These are phyloP conservation scores for Kokia cookei DNA, from an alignment of 441 rosid species.

Conservation along the genomic window DNA sequence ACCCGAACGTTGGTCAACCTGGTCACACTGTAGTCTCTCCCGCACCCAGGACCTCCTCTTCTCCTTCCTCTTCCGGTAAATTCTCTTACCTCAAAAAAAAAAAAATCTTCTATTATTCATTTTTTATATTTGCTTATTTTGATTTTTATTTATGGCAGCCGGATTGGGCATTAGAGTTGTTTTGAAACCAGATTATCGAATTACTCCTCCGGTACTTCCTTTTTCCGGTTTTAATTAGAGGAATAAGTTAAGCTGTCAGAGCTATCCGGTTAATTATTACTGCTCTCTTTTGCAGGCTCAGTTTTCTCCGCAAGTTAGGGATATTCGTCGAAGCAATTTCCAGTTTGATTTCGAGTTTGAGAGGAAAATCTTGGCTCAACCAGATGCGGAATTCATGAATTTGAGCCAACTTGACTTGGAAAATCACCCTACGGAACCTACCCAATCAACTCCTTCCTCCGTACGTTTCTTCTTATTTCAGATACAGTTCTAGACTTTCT, in stretches of 20 bases:
- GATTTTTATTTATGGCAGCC: conserved; percentile 34
- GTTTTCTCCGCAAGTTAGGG: conserved; percentile 51
- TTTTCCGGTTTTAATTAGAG: not conserved
- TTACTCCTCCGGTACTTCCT: conserved; percentile 66
- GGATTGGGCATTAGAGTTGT: conserved; percentile 79
- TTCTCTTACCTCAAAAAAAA: not conserved
- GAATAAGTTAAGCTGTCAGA: not conserved
- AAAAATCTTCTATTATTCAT: not conserved
- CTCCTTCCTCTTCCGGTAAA: conserved; percentile 55
- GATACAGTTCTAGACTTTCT: not conserved
- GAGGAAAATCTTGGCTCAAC: conserved; percentile 65
- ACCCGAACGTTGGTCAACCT: conserved; percentile 67
- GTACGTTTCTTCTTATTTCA: conserved; percentile 23
- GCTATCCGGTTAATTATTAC: not conserved
- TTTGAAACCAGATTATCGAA: conserved; percentile 74
- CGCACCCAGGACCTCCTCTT: conserved; percentile 37
- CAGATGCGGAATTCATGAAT: conserved; percentile 63
- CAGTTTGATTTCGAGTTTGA: conserved; percentile 82
- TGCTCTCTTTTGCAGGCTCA: conserved; percentile 52
- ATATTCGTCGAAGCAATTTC: conserved; percentile 75
- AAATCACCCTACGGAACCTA: conserved; percentile 44
- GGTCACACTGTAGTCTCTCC: conserved; percentile 32
- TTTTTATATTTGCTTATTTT: not conserved
- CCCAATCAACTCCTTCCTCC: conserved; percentile 43
- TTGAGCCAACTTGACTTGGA: conserved; percentile 72